Percentiles rank a stretch among this genome's conserved stretches.
These are phyloP conservation scores for Fraxinus ornus DNA, from an alignment of 305 asterid genomes.

Conservation along the genomic window DNA sequence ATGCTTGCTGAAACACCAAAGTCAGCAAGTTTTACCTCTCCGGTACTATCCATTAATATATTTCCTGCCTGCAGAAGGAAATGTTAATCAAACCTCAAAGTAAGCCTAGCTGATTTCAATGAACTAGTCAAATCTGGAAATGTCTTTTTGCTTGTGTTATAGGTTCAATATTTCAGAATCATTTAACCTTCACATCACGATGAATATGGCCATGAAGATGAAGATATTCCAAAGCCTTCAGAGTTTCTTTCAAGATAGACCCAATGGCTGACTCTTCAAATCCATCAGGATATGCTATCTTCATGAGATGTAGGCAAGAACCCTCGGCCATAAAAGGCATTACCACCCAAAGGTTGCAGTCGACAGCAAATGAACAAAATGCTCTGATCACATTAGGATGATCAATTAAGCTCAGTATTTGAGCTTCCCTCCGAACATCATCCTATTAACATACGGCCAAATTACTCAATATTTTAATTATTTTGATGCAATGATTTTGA, in stretches of 20 bases:
- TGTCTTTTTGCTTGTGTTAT: neutral
- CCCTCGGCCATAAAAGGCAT: conserved; percentile 99
- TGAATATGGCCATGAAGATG: conserved; percentile 97
- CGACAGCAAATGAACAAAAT: conserved; percentile 88
- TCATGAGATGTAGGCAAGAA: conserved; percentile 98
- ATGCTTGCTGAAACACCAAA: conserved; percentile 97
- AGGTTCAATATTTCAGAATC: conserved; percentile 17
- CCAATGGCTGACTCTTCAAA: conserved; percentile 92
- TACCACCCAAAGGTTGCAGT: conserved; percentile 90
- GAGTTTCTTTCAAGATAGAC: conserved; percentile 86
- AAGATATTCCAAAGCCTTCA: conserved; percentile 92
- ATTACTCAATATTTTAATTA: neutral
- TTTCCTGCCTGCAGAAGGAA: conserved; percentile 79
- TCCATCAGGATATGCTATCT: conserved; percentile 92
- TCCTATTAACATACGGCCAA: conserved; percentile 53
- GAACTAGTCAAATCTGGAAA: conserved; percentile 23
- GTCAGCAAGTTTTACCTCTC: conserved; percentile 95
- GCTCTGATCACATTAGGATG: conserved; percentile 94
- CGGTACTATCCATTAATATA: conserved; percentile 78
- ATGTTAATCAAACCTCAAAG: conserved; percentile 26
- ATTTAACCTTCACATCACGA: conserved; percentile 89
- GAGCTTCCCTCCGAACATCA: conserved; percentile 98
- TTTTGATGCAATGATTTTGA: neutral
- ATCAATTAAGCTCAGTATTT: conserved; percentile 85
- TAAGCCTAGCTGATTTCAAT: conserved; percentile 6